phyloP scores from a whole-genome alignment of 306 rosid genomes.

The Dryas octopetala region DNA sequence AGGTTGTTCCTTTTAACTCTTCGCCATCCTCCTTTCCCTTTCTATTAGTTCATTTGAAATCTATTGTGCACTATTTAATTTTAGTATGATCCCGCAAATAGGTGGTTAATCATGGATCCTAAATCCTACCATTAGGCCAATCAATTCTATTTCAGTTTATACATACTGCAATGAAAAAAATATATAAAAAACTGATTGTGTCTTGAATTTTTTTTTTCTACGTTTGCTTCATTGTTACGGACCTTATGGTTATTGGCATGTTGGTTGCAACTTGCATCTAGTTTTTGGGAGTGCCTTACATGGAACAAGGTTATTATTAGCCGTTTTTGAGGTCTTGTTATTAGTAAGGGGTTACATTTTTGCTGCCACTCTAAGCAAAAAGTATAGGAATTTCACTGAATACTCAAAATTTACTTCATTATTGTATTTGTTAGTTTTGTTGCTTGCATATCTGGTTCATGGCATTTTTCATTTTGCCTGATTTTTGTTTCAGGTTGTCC shows the following conservation, averaged over 20 bases:
- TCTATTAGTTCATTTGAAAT: not conserved
- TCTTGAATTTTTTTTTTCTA: not conserved
- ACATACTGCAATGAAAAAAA: not conserved
- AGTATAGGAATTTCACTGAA: not conserved
- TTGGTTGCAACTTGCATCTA: not conserved
- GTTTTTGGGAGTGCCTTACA: not conserved
- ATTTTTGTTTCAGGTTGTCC: conserved; percentile 75
- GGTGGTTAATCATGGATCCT: not conserved
- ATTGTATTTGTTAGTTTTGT: not conserved
- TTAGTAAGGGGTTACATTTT: not conserved
- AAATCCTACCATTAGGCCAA: not conserved
- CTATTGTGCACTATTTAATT: not conserved
- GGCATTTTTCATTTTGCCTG: not conserved
- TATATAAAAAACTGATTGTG: not conserved
- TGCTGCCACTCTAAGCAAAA: not conserved
- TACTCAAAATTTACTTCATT: not conserved
- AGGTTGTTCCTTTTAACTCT: conserved; percentile 49
- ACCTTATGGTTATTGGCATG: not conserved
- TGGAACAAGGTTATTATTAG: not conserved
- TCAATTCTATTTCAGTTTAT: not conserved
- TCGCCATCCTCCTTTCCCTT: not conserved
- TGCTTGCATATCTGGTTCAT: not conserved
- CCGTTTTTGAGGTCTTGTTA: not conserved
- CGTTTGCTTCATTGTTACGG: not conserved
- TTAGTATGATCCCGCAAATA: not conserved